Evolutionary conservation across 305 asterid species (phyloP).

Genomic region (Rubia tinctorum): DNA sequence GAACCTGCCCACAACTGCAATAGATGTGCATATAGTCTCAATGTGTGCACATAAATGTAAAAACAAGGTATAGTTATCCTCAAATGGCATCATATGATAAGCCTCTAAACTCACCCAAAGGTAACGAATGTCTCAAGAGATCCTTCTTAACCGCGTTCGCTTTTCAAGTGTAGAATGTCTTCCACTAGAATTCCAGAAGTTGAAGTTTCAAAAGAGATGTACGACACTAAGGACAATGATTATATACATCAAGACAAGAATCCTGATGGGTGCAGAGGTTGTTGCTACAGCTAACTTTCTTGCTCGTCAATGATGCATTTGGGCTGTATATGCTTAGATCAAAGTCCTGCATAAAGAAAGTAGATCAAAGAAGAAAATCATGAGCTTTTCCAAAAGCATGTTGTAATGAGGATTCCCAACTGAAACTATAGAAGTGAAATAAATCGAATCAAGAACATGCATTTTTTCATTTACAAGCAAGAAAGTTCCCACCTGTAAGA

Average conservation of each 20-base stretch:
- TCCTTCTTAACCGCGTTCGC: conserved; percentile 41
- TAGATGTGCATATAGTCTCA: conserved; percentile 11
- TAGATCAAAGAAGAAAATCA: conserved; percentile 12
- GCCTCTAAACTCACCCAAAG: conserved; percentile 51
- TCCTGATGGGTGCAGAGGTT: conserved; percentile 46
- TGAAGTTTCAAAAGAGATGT: conserved; percentile 78
- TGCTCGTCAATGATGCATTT: conserved; percentile 65
- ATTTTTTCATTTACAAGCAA: too few species aligned
- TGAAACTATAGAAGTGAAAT: neutral
- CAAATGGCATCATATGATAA: neutral
- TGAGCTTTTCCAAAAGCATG: conserved; percentile 4
- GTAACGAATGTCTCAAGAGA: conserved; percentile 50
- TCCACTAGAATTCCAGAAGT: conserved; percentile 78
- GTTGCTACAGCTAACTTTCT: conserved; percentile 58
- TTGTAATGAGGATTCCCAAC: neutral
- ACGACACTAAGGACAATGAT: conserved; percentile 72
- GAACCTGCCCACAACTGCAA: conserved; percentile 81
- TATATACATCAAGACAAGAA: conserved; percentile 41
- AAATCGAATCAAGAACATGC: neutral
- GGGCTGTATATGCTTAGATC: conserved; percentile 67
- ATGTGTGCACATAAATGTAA: neutral
- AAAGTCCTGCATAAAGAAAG: conserved; percentile 46
- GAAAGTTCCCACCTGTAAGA: too few species aligned
- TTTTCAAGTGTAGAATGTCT: conserved; percentile 64
- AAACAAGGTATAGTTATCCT: neutral